Percentiles rank a stretch among this genome's conserved stretches.
These are phyloP conservation scores for Leccinum subgranulosum DNA, from an alignment of 768 basidiomycete species.

Conservation along the genomic window DNA sequence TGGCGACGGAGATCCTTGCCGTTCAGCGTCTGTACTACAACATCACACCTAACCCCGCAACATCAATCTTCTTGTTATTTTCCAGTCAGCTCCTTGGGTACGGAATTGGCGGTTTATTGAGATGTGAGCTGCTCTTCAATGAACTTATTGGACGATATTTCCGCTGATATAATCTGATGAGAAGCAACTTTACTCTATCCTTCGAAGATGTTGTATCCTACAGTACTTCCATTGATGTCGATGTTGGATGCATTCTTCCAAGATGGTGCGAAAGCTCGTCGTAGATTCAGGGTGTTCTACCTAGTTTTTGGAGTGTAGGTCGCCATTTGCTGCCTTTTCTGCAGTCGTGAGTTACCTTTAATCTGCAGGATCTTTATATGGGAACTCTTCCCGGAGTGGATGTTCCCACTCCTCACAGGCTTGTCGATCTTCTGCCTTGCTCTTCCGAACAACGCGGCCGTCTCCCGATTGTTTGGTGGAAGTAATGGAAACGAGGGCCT, in stretches of 20 bases:
- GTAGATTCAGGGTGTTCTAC: conserved; percentile 37
- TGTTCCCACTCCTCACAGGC: conserved; percentile 61
- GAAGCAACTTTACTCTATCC: conserved; percentile 38
- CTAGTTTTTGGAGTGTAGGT: conserved; percentile 31
- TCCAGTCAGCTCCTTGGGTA: conserved; percentile 42
- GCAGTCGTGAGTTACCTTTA: neutral
- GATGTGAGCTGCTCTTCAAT: conserved; percentile 36
- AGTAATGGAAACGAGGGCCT: conserved; percentile 62
- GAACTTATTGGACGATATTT: neutral
- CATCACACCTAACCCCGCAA: conserved; percentile 43
- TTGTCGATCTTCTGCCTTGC: conserved; percentile 62
- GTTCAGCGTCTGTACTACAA: conserved; percentile 55
- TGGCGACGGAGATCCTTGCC: conserved; percentile 52
- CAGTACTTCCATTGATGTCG: conserved; percentile 20
- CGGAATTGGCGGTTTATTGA: conserved; percentile 53
- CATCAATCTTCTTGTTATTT: conserved; percentile 44
- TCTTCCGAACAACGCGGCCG: conserved; percentile 43
- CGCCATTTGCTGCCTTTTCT: conserved; percentile 16
- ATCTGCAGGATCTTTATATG: conserved; percentile 33
- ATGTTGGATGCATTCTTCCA: conserved; percentile 39
- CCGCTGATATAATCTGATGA: conserved; percentile 1
- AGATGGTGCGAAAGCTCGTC: conserved; percentile 36
- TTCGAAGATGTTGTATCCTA: conserved; percentile 43
- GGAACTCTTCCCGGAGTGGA: conserved; percentile 28
- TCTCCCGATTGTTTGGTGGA: conserved; percentile 59